Conservation (phyloP, 495 filamentous ascomycete genomes). For the Cercophora sp. region DNA sequence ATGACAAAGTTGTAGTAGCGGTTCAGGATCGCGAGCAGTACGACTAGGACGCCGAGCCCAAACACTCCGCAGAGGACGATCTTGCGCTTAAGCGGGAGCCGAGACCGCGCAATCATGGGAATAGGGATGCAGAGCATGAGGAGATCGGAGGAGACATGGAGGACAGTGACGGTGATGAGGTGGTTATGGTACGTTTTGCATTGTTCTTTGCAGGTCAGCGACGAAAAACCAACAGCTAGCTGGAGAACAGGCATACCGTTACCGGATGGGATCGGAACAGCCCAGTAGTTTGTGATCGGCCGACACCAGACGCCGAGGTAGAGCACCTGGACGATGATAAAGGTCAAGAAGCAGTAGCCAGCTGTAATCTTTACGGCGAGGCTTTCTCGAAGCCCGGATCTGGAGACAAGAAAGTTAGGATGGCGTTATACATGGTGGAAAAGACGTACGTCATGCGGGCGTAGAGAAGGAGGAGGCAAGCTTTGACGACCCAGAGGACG, state of each 20-base stretch:
- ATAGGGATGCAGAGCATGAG: constrained; percentile 29
- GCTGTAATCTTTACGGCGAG: constrained; percentile 10
- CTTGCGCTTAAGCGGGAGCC: constrained; percentile 12
- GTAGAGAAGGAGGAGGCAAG: constrained; percentile 18
- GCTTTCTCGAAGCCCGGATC: background rate
- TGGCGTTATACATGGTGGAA: background rate
- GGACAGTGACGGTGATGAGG: constrained; percentile 43
- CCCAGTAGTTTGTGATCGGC: constrained; percentile 60
- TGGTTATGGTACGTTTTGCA: constrained; percentile 51
- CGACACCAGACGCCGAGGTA: constrained; percentile 61
- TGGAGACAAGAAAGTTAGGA: background rate
- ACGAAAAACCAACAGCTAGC: background rate
- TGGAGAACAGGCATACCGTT: no score
- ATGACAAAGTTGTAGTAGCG: constrained; percentile 22
- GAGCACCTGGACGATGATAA: constrained; percentile 39
- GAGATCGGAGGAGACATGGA: constrained; percentile 34
- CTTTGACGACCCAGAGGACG: constrained; percentile 19
- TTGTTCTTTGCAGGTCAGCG: constrained; percentile 22
- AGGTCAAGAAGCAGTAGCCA: constrained; percentile 18
- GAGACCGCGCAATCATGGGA: constrained; percentile 27
- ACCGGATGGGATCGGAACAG: constrained; percentile 38
- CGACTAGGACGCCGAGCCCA: constrained; percentile 28
- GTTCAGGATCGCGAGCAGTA: constrained; percentile 23
- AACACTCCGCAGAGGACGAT: constrained; percentile 16
- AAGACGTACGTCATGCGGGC: constrained; percentile 12